Base-by-base conservation (phyloP, 2,329 filamentous ascomycete genomes). In the Xylaria multiplex region DNA sequence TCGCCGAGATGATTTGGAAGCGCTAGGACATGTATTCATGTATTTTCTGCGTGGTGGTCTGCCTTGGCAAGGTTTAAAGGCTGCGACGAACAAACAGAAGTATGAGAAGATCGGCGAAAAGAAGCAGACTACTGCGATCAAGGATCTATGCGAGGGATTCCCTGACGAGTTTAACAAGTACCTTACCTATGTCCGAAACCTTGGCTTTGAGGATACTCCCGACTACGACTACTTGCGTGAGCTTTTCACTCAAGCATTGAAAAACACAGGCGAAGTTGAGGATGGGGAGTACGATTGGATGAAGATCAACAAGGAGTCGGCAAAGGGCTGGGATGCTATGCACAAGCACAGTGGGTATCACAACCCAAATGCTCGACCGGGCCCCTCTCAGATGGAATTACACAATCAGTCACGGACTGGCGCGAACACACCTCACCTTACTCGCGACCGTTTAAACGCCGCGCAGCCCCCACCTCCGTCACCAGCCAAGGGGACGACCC, bases 31-130 rank as follows among this genome's bases (percentile, higher is more conserved):
- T 76, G 89, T 92, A 46, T 91, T 91, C 78, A 88, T 92, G 84
- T 92, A 92, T 79, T 91, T 92, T 79, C 79, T 91, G 50, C 84
- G 89, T n/a, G 90, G 90, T 53, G 88, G 88, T 7, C 82, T 91
- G 61, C 89, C 90, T 42, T 92, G 90, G 89, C 89, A 92, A 77
- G 89, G 89, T 9, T 82, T 92, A 69, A 91, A 91, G 82, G 89
- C 89, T 78, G 89, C 88, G 35, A 91, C 89, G 53, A 91, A 91
- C 80, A 91, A 99, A 88, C 96, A 99, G 79, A 99, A 99, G 83
- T 99, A 99, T 79, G 96, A 99, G 83, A 98, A 98, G 87, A 99
- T 99, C 81, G 96, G 96, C 52, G 95, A 99, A 85, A 98, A 99
- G 91, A 99, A 99, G 85, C 96, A 98, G 83, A 97, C 95, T 0